A percentile compares a stretch with the other conserved stretches of the same genome.
phyloP scores from a whole-genome alignment of 768 basidiomycete genomes.

The Leucosporidium creatinivorum region DNA sequence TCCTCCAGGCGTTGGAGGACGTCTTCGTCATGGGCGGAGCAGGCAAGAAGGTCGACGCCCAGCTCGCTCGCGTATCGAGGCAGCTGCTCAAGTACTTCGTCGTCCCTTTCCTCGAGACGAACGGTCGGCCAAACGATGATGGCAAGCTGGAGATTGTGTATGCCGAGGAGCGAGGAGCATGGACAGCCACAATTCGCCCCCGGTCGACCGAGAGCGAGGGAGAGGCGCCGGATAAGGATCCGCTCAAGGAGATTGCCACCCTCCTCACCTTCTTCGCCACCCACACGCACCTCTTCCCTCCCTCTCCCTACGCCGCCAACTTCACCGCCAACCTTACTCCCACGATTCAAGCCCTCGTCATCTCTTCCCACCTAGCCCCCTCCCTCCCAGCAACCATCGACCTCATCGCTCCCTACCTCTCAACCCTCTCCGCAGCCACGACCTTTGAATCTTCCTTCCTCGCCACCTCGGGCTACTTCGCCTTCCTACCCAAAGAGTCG shows the following conservation, averaged over 20 bases:
- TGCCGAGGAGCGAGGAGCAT: background rate
- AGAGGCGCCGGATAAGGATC: background rate
- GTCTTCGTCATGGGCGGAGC: slow-evolving; percentile 3
- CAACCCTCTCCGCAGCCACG: slow-evolving; percentile 2
- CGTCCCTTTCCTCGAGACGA: slow-evolving; percentile 24
- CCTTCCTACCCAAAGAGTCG: slow-evolving; percentile 22
- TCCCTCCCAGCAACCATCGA: slow-evolving; percentile 12
- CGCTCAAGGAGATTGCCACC: background rate
- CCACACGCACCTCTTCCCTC: slow-evolving; percentile 19
- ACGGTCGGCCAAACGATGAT: background rate
- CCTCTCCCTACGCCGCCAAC: slow-evolving; percentile 9
- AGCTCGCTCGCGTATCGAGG: slow-evolving; percentile 19
- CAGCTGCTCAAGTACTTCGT: slow-evolving; percentile 21
- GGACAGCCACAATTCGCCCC: background rate
- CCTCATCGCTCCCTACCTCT: slow-evolving; percentile 6
- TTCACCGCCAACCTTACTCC: slow-evolving; percentile 27
- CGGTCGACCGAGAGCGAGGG: background rate
- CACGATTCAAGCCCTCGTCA: slow-evolving; percentile 25
- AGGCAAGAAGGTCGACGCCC: slow-evolving; percentile 1
- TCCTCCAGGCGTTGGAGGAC: slow-evolving; percentile 16
- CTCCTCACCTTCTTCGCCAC: slow-evolving; percentile 23
- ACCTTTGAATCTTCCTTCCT: slow-evolving; percentile 17
- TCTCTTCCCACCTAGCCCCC: slow-evolving; percentile 21
- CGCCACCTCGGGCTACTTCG: slow-evolving; percentile 4
- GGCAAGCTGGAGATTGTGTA: background rate